These are phyloP conservation scores for Hymenoscyphus occultus DNA, from an alignment of 2,329 filamentous ascomycete species.

Conservation along the genomic window DNA sequence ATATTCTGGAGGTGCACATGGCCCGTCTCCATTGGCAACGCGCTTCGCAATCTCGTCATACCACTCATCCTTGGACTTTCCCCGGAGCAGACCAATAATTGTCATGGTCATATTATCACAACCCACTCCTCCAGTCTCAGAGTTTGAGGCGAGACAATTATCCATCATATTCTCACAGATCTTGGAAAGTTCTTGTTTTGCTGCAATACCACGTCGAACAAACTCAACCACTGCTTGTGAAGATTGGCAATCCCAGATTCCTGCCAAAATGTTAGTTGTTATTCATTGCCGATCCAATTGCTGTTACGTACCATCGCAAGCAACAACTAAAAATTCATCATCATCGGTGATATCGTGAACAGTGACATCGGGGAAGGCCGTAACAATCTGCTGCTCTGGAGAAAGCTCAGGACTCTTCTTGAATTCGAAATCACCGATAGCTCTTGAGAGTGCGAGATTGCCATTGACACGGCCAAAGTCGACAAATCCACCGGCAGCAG, in stretches of 20 bases:
- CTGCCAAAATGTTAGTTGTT: constrained; percentile 47
- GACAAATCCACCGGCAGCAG: constrained; percentile 92
- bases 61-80: constrained; percentile 95
- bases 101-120: constrained; percentile 99
- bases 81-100: constrained; percentile 82
- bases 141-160: constrained; percentile 97
- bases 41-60: constrained; percentile 93
- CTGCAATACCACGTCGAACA: constrained; percentile 90
- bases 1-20: constrained; percentile 98
- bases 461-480: constrained; percentile 98
- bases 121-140: constrained; percentile 93
- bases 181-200: constrained; percentile 88
- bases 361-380: constrained; percentile 91
- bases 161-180: constrained; percentile 99
- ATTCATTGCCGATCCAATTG: neutral
- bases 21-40: constrained; percentile 94
- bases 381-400: constrained; percentile 98
- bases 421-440: constrained; percentile 99
- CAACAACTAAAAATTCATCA: constrained; percentile 92
- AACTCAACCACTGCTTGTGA: constrained; percentile 98
- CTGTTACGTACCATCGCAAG: constrained; percentile 74
- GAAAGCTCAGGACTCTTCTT: constrained; percentile 97
- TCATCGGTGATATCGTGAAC: constrained; percentile 87
- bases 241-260: constrained; percentile 99
- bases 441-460: constrained; percentile 92